phyloP scores from a whole-genome alignment of 2,329 filamentous ascomycete species.

The Pyricularia pennisetigena region DNA sequence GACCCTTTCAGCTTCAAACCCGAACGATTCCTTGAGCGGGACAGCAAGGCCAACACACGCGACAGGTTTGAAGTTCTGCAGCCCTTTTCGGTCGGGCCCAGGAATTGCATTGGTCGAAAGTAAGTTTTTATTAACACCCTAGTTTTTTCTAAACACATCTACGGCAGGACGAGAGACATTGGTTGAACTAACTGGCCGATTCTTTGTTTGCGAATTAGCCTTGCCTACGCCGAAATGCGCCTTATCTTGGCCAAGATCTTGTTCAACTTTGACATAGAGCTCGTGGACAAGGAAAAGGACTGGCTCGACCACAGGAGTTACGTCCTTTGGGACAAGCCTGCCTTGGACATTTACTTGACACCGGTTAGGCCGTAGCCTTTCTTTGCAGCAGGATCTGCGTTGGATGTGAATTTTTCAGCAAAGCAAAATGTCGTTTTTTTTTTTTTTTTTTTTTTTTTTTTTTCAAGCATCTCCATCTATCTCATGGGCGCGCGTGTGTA shows the following conservation, averaged over 20 bases:
- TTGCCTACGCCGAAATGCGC: slow-evolving; percentile 41
- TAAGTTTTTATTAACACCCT: too few species aligned
- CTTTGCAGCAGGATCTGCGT: background rate
- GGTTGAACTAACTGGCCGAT: background rate
- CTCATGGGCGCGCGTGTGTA: too few species aligned
- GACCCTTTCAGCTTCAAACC: slow-evolving; percentile 34
- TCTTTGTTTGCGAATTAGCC: slow-evolving; percentile 17
- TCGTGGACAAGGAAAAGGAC: slow-evolving; percentile 23
- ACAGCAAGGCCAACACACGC: slow-evolving; percentile 6
- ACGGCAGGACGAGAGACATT: too few species aligned
- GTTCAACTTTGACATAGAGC: slow-evolving; percentile 36
- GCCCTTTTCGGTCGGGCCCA: slow-evolving; percentile 36
- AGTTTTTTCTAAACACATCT: too few species aligned
- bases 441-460: too few species aligned
- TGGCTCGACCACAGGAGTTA: slow-evolving; percentile 18
- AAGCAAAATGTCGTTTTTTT: background rate
- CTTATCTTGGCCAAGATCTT: slow-evolving; percentile 35
- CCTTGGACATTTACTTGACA: background rate
- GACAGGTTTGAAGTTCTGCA: slow-evolving; percentile 34
- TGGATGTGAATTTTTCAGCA: background rate
- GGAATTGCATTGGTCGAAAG: slow-evolving; percentile 36
- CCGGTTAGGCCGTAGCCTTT: background rate
- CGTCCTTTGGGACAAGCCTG: slow-evolving; percentile 4
- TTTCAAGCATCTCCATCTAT: background rate
- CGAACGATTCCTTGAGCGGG: slow-evolving; percentile 28